phyloP scores from a whole-genome alignment of 352 stramenopile genomes.

The Globisporangium radiosum region DNA sequence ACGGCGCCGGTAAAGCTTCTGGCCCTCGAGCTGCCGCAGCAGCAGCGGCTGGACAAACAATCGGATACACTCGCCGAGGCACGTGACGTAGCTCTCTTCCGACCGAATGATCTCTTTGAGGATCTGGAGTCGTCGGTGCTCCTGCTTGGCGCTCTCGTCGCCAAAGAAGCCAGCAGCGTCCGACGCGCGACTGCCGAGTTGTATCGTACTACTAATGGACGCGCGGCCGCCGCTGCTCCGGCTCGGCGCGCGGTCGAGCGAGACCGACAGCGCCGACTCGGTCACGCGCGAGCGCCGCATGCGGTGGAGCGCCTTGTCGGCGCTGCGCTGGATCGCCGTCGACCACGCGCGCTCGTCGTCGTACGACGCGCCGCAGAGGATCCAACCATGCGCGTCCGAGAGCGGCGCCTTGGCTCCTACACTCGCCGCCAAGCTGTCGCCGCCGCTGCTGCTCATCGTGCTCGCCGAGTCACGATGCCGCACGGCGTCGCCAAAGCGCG shows the following conservation, averaged over 20 bases:
- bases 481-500: slow-evolving; percentile 38
- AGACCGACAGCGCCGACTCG: slow-evolving; percentile 33
- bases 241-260: slow-evolving; percentile 24
- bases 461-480: slow-evolving; percentile 23
- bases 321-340: slow-evolving; percentile 55
- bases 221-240: slow-evolving; percentile 1
- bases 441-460: slow-evolving; percentile 19
- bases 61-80: slow-evolving; percentile 77
- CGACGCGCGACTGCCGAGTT: slow-evolving; percentile 17
- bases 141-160: slow-evolving; percentile 47
- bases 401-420: slow-evolving; percentile 3
- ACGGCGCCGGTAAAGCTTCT: slow-evolving; percentile 51
- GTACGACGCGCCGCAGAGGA: slow-evolving; percentile 54
- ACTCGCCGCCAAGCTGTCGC: slow-evolving; percentile 11
- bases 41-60: slow-evolving; percentile 79
- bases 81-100: slow-evolving; percentile 80
- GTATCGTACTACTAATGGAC: slow-evolving; percentile 21
- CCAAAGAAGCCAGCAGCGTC: slow-evolving; percentile 24
- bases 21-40: slow-evolving; percentile 70
- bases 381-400: slow-evolving; percentile 47
- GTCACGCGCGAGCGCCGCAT: slow-evolving; percentile 54
- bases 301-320: slow-evolving; percentile 56
- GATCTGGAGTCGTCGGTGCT: slow-evolving; percentile 65
- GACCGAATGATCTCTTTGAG: slow-evolving; percentile 81
- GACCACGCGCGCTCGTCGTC: slow-evolving; percentile 65